Conservation (phyloP, 139 green algal genomes). For the Haematococcus lacustris region DNA sequence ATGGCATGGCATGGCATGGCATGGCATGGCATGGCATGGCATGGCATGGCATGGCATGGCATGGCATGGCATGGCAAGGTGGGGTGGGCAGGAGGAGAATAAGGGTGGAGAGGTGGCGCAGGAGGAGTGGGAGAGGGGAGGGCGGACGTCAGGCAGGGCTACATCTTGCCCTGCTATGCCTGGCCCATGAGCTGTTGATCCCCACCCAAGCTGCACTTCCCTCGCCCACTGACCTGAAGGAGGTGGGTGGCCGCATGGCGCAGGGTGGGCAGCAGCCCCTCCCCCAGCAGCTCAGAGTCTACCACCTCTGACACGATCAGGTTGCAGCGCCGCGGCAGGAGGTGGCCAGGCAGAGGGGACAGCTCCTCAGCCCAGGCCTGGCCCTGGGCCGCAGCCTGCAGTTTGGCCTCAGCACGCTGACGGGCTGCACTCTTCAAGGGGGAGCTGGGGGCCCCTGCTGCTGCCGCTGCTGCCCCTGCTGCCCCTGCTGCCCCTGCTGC, state of each 20-base stretch:
- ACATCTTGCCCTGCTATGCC: neutral
- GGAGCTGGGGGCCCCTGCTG: too few species aligned
- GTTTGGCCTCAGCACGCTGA: too few species aligned
- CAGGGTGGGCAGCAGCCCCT: slow-evolving; percentile 54
- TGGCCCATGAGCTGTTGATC: neutral
- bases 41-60: too few species aligned
- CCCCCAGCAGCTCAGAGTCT: slow-evolving; percentile 55
- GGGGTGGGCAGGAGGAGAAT: neutral
- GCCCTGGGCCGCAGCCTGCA: too few species aligned
- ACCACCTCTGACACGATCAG: slow-evolving; percentile 54
- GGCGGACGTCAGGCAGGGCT: neutral
- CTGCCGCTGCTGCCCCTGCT: too few species aligned
- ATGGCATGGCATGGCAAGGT: too few species aligned
- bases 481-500: too few species aligned
- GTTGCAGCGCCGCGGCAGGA: neutral
- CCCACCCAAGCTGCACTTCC: neutral
- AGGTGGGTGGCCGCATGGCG: slow-evolving; percentile 36
- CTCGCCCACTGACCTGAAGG: slow-evolving; percentile 23
- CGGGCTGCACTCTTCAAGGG: too few species aligned
- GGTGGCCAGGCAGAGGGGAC: too few species aligned
- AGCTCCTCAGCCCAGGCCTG: too few species aligned
- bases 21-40: too few species aligned
- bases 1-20: too few species aligned
- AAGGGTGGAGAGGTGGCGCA: neutral
- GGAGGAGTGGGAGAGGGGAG: neutral